Evolutionary conservation across 139 green algal genomes (phyloP), one percentile per base, ranked within the genome.

Genomic region (Trebouxia sp.): DNA sequence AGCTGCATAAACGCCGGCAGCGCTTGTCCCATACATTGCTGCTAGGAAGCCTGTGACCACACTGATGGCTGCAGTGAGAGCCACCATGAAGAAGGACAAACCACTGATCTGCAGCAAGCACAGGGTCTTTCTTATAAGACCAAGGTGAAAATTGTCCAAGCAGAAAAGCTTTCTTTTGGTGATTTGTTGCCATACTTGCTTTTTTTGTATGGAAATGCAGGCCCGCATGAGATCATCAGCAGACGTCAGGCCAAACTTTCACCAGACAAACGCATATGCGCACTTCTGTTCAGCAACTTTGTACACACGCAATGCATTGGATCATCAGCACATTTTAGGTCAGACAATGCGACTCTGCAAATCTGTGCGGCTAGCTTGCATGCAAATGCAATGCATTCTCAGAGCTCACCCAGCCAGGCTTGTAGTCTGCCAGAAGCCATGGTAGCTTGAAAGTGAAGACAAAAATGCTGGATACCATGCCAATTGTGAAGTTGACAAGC

Each of bases 401-500:
- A 32, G 55, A 42, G 11, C 83, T 86, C 55, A 85, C 81, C 51
- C 75, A 72, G 11, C 51, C 58, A 5, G 86, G 48, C 26, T 79
- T 62, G 53, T 89, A 93, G 17, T 51, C 75, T 38, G 38, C 26
- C 35, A 93, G 77, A 8, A 93, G 53, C 9, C 48, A 75, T 17
- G 89, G 89, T 39, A 93, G 75, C 50, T 43, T 56, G 22, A 84
- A 76, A 12, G 86, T 53, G 80, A 91, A 93, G 3, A 82, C 65
- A 37, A 92, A 83, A 5, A 92, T 72, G 30, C 81, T 65, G 4
- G 84, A 82, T 9, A 88, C n/a, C 72, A 88, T 87, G 47, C 87
- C 89, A 17, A 87, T 70, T 35, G 83, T 89, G 56, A 90, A 92
- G 56, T 92, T 92, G 4, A 85, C 72, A 43, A 88, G 69, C 17